These are phyloP conservation scores for Ceratocystis destructans DNA, from an alignment of 2,329 filamentous ascomycete species.

Conservation along the genomic window DNA sequence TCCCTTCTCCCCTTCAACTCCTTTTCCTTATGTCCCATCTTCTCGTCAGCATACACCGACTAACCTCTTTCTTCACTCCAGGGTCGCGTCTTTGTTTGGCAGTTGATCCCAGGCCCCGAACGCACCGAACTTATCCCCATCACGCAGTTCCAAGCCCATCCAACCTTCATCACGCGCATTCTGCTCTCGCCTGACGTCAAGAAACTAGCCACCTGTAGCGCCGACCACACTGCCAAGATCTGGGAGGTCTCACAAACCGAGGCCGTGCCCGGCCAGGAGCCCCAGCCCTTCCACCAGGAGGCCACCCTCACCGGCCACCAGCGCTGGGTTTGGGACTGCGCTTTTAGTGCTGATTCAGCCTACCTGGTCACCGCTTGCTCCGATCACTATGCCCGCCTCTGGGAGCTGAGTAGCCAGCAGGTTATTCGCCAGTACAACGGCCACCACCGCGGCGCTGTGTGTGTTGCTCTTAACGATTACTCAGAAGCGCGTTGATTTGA, in stretches of 20 bases:
- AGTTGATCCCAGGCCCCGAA: constrained; percentile 70
- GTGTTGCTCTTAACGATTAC: constrained; percentile 84
- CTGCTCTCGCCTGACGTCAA: constrained; percentile 87
- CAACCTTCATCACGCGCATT: constrained; percentile 83
- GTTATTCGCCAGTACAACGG: constrained; percentile 94
- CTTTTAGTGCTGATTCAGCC: constrained; percentile 83
- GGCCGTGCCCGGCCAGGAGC: constrained; percentile 27
- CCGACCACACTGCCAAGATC: constrained; percentile 88
- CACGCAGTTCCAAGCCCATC: constrained; percentile 80
- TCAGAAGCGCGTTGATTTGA: constrained; percentile 34
- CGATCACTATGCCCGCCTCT: constrained; percentile 82
- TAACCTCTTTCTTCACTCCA: constrained; percentile 27
- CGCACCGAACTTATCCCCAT: constrained; percentile 73
- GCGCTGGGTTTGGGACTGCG: constrained; percentile 95
- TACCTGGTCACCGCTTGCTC: constrained; percentile 89
- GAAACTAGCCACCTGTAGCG: constrained; percentile 84
- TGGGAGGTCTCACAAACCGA: constrained; percentile 77
- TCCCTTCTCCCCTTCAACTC: neutral
- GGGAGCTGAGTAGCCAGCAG: constrained; percentile 74
- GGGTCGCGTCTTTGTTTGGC: constrained; percentile 97
- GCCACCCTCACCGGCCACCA: constrained; percentile 82
- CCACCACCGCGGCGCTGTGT: constrained; percentile 81
- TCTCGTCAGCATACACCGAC: neutral
- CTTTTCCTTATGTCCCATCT: neutral
- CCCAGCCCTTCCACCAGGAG: constrained; percentile 61